Percentiles rank a stretch among this genome's conserved stretches.
phyloP scores from a whole-genome alignment of 2,329 filamentous ascomycete genomes.

The Microcera coccophila region DNA sequence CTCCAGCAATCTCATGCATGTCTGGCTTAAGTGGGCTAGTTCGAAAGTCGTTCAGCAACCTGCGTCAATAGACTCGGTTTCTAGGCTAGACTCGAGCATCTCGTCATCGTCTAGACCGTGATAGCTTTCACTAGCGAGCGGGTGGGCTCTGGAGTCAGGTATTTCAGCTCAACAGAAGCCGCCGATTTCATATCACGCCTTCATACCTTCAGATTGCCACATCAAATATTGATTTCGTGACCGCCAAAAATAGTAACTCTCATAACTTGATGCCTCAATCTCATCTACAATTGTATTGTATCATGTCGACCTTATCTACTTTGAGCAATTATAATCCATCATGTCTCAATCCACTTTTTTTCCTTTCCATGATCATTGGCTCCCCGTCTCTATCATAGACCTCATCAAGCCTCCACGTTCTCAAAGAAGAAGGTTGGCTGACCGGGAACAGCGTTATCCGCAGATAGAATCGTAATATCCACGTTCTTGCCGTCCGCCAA shows the following conservation, averaged over 20 bases:
- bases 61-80: no score
- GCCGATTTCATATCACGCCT: not conserved
- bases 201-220: not conserved
- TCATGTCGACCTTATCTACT: not conserved
- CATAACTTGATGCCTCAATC: not conserved
- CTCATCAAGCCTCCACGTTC: conserved; percentile 57
- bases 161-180: no score
- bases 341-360: not conserved
- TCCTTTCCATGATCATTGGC: not conserved
- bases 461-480: conserved; percentile 53
- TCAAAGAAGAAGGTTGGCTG: conserved; percentile 79
- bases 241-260: not conserved
- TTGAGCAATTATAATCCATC: not conserved
- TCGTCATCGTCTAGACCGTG: no score
- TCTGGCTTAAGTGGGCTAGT: no score
- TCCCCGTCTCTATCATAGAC: not conserved
- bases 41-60: no score
- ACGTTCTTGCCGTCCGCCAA: conserved; percentile 53
- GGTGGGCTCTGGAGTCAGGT: no score
- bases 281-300: not conserved
- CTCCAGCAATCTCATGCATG: no score
- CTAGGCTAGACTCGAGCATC: no score
- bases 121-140: no score
- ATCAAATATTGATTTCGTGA: not conserved
- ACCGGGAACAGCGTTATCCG: conserved; percentile 76